Base-by-base conservation (phyloP, 2,329 filamentous ascomycete species). In the Onygenales sp. region DNA sequence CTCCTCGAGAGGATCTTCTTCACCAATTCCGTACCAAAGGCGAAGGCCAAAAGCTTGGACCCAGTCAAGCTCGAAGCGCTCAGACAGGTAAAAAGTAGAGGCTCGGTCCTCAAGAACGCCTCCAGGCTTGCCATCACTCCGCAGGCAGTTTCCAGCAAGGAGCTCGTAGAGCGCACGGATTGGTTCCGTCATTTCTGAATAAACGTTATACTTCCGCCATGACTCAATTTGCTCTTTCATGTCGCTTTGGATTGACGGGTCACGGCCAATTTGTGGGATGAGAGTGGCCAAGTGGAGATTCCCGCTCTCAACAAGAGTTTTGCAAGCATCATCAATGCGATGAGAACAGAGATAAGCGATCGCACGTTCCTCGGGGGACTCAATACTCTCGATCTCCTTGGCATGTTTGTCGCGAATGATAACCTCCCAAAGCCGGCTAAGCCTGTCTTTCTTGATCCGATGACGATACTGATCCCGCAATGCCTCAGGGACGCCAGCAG, bases 91-190 rank as follows among this genome's bases (percentile, higher is more conserved):
- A 65, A 98, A 95, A 0, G 85, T 85, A 11, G 84, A 80, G 41
- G 86, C 80, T 44, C 87, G 84, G 69, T 97, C 89, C 68, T 97
- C 93, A 7, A 85, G 73, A 1, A 87, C 81, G 6, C 81, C 84
- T 59, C 83, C 85, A 1, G 67, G 64, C 64, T 86, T 85, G 9
- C 92, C 93, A 60, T 90, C 82, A 55, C 88, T 91, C 32, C 85
- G 81, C 58, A 88, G 85, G n/a, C 89, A 84, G 59, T 96, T 93
- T 39, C 94, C 93, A 33, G 89, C 83, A 9, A 96, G 76, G 32
- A 98, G 78, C 68, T 95, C 89, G 66, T 96, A 98, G 36, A 98
- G 77, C 7, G 91, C 86, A 52, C 93, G 85, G 44, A 95, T 82
- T 1, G 89, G 78, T 59, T 93, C 85, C 13, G 82, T 84, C 69